Percentiles rank a stretch among this genome's conserved stretches.
Evolutionary conservation across 2,329 filamentous ascomycete species (phyloP).

Genomic region (Apiospora koreana): DNA sequence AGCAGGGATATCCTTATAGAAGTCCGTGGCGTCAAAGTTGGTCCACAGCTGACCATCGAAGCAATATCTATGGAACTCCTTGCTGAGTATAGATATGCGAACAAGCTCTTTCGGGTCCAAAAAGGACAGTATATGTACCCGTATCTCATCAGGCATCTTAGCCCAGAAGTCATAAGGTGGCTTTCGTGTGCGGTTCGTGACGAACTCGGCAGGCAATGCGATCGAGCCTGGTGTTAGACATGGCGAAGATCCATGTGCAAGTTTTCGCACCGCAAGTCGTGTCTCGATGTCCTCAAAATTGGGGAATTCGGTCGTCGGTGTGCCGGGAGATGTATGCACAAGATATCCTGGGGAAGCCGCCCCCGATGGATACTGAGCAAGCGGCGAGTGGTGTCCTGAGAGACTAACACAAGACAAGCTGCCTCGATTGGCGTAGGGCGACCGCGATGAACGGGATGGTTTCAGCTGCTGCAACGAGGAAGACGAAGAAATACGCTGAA

Average conservation of each 20-base stretch:
- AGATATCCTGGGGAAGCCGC: conserved; percentile 32
- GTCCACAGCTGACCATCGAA: conserved; percentile 96
- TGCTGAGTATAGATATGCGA: conserved; percentile 74
- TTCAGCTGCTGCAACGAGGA: conserved; percentile 67
- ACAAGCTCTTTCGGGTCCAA: conserved; percentile 81
- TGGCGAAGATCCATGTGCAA: conserved; percentile 49
- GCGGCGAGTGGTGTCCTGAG: conserved; percentile 38
- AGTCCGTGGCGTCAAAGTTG: conserved; percentile 79
- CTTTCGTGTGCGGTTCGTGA: conserved; percentile 42
- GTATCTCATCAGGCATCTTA: conserved; percentile 79
- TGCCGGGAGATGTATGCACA: conserved; percentile 38
- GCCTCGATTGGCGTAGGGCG: conserved; percentile 61
- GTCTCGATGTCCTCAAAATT: conserved; percentile 43
- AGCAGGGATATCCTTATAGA: conserved; percentile 84
- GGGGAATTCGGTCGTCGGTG: conserved; percentile 41
- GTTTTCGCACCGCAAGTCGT: conserved; percentile 55
- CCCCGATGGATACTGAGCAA: conserved; percentile 36
- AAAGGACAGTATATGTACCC: conserved; percentile 74
- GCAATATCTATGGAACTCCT: conserved; percentile 77
- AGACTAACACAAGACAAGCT: conserved; percentile 59
- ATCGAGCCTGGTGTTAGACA: conserved; percentile 50
- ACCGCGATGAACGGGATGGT: conserved; percentile 66
- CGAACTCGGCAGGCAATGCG: conserved; percentile 64
- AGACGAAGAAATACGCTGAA: conserved; percentile 82
- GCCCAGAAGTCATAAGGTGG: conserved; percentile 70